phyloP scores from a whole-genome alignment of 1,284 basidiomycete genomes.

The Chondrostereum purpureum region DNA sequence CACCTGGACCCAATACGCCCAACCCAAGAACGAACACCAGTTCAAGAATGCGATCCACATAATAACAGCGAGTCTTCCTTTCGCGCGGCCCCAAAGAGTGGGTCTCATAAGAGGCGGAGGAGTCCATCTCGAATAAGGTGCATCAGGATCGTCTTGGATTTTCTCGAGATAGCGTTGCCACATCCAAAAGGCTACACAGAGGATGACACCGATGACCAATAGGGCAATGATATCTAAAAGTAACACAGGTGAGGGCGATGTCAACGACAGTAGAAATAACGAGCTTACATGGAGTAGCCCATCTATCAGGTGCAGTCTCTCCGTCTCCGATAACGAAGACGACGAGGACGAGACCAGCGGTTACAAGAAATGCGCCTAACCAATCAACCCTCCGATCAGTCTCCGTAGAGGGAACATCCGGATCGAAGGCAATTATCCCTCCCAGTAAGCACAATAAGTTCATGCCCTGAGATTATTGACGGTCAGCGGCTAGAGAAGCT shows the following conservation, averaged over 20 bases:
- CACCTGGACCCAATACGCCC: constrained; percentile 54
- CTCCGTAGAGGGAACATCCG: constrained; percentile 39
- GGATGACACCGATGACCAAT: constrained; percentile 55
- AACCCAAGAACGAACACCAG: constrained; percentile 59
- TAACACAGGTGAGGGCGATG: neutral
- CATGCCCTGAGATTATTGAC: constrained; percentile 6
- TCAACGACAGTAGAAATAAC: constrained; percentile 2
- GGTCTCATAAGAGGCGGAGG: constrained; percentile 69
- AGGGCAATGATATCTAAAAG: constrained; percentile 52
- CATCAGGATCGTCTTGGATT: constrained; percentile 24
- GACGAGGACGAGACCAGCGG: constrained; percentile 69
- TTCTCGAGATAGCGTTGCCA: constrained; percentile 67
- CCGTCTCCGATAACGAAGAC: constrained; percentile 79
- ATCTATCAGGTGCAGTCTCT: constrained; percentile 60
- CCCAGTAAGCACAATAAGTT: constrained; percentile 42
- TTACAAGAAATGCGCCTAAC: constrained; percentile 73
- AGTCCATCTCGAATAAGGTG: constrained; percentile 28
- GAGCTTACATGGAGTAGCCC: constrained; percentile 66
- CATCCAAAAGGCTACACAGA: constrained; percentile 53
- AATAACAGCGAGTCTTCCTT: constrained; percentile 61
- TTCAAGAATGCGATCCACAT: constrained; percentile 64
- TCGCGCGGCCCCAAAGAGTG: constrained; percentile 60
- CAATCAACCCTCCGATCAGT: constrained; percentile 69
- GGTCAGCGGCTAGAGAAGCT: constrained; percentile 37
- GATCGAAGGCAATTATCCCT: constrained; percentile 49